A percentile compares a stretch with the other conserved stretches of the same genome.
Conservation (phyloP, 805 yeast genomes). For the Myxozyma geophila region DNA sequence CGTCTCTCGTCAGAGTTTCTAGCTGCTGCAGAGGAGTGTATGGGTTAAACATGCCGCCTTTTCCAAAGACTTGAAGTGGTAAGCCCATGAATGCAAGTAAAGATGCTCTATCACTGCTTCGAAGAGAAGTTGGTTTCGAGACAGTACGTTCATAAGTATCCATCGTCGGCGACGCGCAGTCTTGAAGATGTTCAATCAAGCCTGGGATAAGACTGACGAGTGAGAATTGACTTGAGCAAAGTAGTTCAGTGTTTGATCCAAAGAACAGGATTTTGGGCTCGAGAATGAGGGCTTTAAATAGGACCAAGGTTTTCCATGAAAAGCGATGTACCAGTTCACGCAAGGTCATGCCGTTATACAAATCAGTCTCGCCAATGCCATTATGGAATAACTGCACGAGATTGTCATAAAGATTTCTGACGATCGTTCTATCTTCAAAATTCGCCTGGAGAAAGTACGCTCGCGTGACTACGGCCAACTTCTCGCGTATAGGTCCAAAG, state of each 20-base stretch:
- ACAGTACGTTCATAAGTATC: conserved; percentile 58
- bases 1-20: conserved; percentile 64
- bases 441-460: conserved; percentile 82
- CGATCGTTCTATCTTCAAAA: conserved; percentile 69
- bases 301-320: conserved; percentile 60
- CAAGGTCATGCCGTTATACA: conserved; percentile 74
- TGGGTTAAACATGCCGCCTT: conserved; percentile 88
- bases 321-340: conserved; percentile 65
- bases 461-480: conserved; percentile 83
- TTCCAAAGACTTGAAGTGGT: conserved; percentile 83
- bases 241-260: conserved; percentile 75
- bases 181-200: conserved; percentile 69
- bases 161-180: conserved; percentile 78
- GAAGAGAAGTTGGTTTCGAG: conserved; percentile 66
- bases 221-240: conserved; percentile 84
- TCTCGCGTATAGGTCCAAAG: conserved; percentile 82
- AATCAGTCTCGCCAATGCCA: conserved; percentile 57
- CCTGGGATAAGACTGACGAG: conserved; percentile 78
- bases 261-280: conserved; percentile 77
- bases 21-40: conserved; percentile 93
- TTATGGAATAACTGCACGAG: conserved; percentile 45
- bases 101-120: conserved; percentile 77
- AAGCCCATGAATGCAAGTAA: conserved; percentile 80
- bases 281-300: conserved; percentile 76
- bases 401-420: conserved; percentile 72